Evolutionary conservation across 108 stramenopile genomes (phyloP), one percentile per base, ranked within the genome.

Genomic region (Skeletonema potamos): DNA sequence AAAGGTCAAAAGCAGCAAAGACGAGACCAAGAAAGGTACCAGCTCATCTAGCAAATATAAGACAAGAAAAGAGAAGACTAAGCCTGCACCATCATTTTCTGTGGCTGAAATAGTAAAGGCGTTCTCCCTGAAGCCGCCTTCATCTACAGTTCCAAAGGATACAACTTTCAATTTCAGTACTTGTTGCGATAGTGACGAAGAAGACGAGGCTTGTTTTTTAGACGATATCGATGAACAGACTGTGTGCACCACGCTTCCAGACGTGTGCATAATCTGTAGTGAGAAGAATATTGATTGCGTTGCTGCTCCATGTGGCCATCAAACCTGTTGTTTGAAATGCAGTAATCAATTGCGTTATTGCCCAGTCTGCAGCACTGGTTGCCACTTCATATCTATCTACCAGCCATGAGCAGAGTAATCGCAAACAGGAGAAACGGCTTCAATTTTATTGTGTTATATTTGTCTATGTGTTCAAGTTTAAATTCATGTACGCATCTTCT

Each of bases 291-390:
- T 94, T 59, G 85, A 92, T 64, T 89, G 89, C 57, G 87, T 92
- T 7, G 85, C 88, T 10, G 89, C 83, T 58, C 93, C 93, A 15
- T 94, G 90, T 70, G 90, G 90, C 1, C 93, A 94, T 74, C 89
- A 91, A 75, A 62, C 88, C 6, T 88, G 88, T 46, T 94, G 93
- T 56, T 29, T 86, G 36, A 62, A 54, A 18, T 92, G 90, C 75
- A 73, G 84, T 63, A 66, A 61, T 24, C 70, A 86, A 9, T 44
- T 87, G 4, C 48, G 54, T 9, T 43, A 66, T 4, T 94, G 93
- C 68, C 93, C 93, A 18, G 72, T 86, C 7, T 94, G 90, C 76
- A 83, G 73, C 44, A 54, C 62, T 2, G 41, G 66, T 20, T 85
- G 89, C 58, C 76, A 80, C 28, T 89, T 92, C 72, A 83, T 91